Base-by-base conservation (phyloP, 495 filamentous ascomycete genomes). In the Articulospora tetracladia region DNA sequence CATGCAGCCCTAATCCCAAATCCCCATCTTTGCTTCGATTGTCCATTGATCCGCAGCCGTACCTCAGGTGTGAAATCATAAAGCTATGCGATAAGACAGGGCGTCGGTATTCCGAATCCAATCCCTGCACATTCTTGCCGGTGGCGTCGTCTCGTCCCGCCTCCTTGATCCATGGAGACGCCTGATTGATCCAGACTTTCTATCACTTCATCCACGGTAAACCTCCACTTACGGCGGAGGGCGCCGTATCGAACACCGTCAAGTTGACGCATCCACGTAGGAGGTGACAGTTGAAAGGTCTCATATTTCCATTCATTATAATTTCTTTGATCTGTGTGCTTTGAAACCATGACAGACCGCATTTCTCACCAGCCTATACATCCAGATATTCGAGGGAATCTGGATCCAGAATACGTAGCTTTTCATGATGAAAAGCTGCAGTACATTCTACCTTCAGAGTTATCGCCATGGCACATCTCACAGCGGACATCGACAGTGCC, bases 381-480 rank as follows among this genome's bases (percentile, higher is more conserved):
- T 20, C 61, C 53, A 10, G 57, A 57, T 10, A 47, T 64, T 25
- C 65, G 65, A 6, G 15, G 23, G 22, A 22, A 25, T 20, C 53
- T 67, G 3, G 61, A 67, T 53, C 65, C 65, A 7, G 52, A 67
- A 28, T 67, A 67, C 26, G 57, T 61, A 26, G 49, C 30, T 10
- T 55, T 67, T 19, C 65, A 67, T 49, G 65, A 67, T 47, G 25
- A 49, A n/a, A 17, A 55, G 23, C 47, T 67, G 1, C 65, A 67
- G 39, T 61, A 67, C 50, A 22, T 67, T 27, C 15, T 36, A 19
- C 61, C 65, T 0, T 57, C 34, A 11, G 57, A 62, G 34, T 22
- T 23, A 12, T 13, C 27, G 7, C n/a, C 25, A 46, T 63, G 64
- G 64, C 46, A 50, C 25, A 47, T 52, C 0, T 49, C 46, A 1